Evolutionary conservation across 257 asterid genomes (phyloP).

Genomic region (Solanum tacnaense): DNA sequence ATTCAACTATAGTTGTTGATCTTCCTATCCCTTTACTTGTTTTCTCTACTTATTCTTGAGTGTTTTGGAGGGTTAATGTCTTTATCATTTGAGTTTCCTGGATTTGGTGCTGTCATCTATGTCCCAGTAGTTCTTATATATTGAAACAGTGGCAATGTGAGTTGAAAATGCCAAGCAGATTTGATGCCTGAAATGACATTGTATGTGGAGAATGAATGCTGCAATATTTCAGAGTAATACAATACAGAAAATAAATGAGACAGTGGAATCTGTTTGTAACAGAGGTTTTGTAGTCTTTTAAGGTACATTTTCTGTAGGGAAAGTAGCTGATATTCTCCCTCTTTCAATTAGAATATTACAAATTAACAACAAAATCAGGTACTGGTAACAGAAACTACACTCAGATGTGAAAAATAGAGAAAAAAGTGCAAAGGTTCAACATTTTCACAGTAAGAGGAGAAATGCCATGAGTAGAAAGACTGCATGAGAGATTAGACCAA

Average conservation of each 20-base stretch:
- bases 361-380: neutral
- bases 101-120: neutral
- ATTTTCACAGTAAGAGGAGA: slow-evolving; percentile 20
- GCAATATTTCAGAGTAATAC: neutral
- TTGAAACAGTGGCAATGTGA: neutral
- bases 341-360: neutral
- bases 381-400: neutral
- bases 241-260: neutral
- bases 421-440: neutral
- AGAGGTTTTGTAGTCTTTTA: neutral
- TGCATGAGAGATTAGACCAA: slow-evolving; percentile 8
- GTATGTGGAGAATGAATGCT: neutral
- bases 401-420: neutral
- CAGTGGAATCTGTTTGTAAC: neutral
- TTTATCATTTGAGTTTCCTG: neutral
- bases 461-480: slow-evolving; percentile 15
- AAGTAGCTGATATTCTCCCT: neutral
- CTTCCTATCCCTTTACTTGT: neutral
- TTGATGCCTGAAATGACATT: neutral
- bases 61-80: neutral
- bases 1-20: neutral
- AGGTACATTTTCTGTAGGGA: neutral
- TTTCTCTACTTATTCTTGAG: neutral
- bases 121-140: neutral
- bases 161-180: neutral